Evolutionary conservation across 2,329 filamentous ascomycete genomes (phyloP), one percentile per base, ranked within the genome.

Genomic region (Volutella citrinella): DNA sequence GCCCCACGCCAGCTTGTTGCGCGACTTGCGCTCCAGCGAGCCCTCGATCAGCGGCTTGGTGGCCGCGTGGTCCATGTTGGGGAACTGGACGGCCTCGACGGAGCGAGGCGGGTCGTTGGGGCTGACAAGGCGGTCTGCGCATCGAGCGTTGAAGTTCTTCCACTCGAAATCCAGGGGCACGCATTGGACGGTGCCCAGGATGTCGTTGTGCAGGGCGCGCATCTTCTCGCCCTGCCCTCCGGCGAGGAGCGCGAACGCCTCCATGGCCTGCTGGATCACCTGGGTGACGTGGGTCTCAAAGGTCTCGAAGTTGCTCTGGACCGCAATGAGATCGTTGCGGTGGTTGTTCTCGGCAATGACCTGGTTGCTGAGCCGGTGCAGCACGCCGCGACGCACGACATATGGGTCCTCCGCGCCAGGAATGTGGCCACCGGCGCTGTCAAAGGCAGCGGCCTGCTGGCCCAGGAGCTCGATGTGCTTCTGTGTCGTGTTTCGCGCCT

Each of bases 291-390:
- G 90, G 1, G 80, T 74, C 64, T 98, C 93, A 51, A 97, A 98
- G 22, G 81, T 73, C 36, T 83, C 72, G 59, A 97, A 95, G 59
- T 87, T 87, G 66, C 84, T 82, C 65, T 98, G 93, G n/a, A 96
- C 85, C 9, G 83, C 77, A 43, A 98, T 76, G 37, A 97, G 76
- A 58, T 98, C 93, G 58, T 95, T 87, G 46, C 84, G 80, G 66
- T 94, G 91, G 70, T 90, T 94, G 73, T 98, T 98, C 70, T 98
- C 93, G 57, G 95, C 88, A 28, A 87, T 71, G 21, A 97, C 78
- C 68, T 98, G 93, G 69, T 86, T 91, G 74, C 87, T 82, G 35
- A 98, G 72, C 26, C 89, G 82, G 67, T 96, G 78, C 46, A 87
- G 67, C 38, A 96, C 81, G 40, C 87, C 86, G 19, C 91, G 82